Evolutionary conservation across 208 protist species (phyloP).

Genomic region (Porcisia hertigi): DNA sequence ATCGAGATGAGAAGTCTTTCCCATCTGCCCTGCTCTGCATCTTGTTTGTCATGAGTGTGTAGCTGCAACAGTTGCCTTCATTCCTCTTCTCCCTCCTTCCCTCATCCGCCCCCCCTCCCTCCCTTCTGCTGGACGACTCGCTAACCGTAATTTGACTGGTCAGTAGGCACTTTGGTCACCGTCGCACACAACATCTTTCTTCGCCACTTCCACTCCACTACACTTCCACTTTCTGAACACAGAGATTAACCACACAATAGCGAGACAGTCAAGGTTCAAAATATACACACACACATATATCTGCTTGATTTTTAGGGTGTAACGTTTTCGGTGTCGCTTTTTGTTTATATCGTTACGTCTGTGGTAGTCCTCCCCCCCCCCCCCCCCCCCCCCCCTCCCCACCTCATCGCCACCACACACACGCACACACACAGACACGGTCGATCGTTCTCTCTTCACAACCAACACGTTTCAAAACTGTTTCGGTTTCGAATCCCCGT

Average conservation of each 20-base stretch:
- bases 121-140: neutral
- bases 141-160: neutral
- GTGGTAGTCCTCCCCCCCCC: neutral
- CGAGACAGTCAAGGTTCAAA: no score
- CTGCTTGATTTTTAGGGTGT: no score
- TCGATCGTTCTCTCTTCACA: no score
- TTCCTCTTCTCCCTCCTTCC: neutral
- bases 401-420: neutral
- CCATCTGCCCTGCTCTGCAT: no score
- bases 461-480: neutral
- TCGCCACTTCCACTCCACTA: neutral
- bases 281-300: no score
- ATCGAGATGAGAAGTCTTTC: no score
- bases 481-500: slow-evolving; percentile 7
- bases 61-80: no score
- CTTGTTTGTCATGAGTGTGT: no score
- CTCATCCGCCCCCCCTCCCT: neutral
- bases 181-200: neutral
- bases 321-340: neutral
- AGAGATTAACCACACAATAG: no score
- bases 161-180: neutral
- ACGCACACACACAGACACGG: neutral
- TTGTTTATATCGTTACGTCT: neutral
- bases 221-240: no score
- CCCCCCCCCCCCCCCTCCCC: neutral